Conservation (phyloP, 1,284 basidiomycete genomes). For the Cutaneotrichosporon arboriforme region DNA sequence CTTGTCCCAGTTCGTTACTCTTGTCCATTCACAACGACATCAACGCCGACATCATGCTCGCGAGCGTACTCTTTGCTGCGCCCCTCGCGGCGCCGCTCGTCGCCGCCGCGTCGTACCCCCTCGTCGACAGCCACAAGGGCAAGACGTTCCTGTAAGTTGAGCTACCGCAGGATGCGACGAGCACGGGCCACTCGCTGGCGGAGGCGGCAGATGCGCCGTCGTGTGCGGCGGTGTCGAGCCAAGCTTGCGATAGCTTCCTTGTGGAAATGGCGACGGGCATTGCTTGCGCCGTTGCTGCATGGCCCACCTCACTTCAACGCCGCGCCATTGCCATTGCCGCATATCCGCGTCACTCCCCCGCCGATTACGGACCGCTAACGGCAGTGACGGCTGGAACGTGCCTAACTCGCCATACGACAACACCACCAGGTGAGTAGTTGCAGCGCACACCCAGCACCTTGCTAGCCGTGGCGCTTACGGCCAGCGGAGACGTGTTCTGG, state of each 20-base stretch:
- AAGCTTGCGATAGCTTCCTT: too few relatives aligned
- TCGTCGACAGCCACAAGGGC: constrained; percentile 22
- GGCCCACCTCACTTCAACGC: neutral
- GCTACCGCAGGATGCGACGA: too few relatives aligned
- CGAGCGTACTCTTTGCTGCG: constrained; percentile 4
- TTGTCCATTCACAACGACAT: neutral
- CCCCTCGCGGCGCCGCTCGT: constrained; percentile 1
- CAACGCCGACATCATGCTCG: constrained; percentile 6
- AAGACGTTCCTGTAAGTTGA: constrained; percentile 14
- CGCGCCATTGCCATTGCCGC: neutral
- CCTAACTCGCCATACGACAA: constrained; percentile 35
- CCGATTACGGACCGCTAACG: too few relatives aligned
- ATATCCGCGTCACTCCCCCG: neutral
- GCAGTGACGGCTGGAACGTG: constrained; percentile 27
- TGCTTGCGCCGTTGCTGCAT: neutral
- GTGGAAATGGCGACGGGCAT: neutral
- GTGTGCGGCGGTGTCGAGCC: neutral
- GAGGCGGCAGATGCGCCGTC: neutral
- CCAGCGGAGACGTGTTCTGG: constrained; percentile 58
- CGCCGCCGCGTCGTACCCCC: constrained; percentile 10
- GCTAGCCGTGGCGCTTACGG: neutral
- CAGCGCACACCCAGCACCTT: too few relatives aligned
- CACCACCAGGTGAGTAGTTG: constrained; percentile 37
- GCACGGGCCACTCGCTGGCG: too few relatives aligned
- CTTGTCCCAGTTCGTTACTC: too few relatives aligned